Conservation (phyloP, 352 stramenopile species). For the Thalassiosira mediterranea region DNA sequence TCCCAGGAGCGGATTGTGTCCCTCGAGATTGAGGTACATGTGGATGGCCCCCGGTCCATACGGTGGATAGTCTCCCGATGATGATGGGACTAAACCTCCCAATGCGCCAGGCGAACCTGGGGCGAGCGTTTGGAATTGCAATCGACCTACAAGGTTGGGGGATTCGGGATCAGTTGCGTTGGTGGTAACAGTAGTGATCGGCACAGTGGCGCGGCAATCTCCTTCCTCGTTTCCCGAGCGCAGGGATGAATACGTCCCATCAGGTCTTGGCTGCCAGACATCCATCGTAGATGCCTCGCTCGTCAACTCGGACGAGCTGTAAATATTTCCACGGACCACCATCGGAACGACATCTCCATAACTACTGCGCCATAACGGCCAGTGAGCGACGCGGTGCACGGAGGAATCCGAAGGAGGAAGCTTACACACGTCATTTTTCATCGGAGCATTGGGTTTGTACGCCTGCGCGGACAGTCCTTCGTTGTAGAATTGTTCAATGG, state of each 20-base stretch:
- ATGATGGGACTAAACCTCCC: slow-evolving; percentile 52
- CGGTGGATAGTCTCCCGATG: slow-evolving; percentile 42
- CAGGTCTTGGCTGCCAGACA: slow-evolving; percentile 68
- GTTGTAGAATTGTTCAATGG: too few species aligned
- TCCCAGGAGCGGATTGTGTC: slow-evolving; percentile 44
- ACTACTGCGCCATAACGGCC: slow-evolving; percentile 40
- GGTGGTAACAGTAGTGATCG: background rate
- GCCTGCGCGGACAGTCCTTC: too few species aligned
- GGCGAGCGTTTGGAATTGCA: slow-evolving; percentile 58
- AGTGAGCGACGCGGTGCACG: slow-evolving; percentile 45
- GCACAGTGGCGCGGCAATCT: slow-evolving; percentile 61
- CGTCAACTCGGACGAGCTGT: background rate
- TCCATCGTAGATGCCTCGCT: slow-evolving; percentile 40
- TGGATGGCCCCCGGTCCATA: slow-evolving; percentile 59
- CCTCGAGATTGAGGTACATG: slow-evolving; percentile 40
- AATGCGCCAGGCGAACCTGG: slow-evolving; percentile 61
- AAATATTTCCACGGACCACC: slow-evolving; percentile 26
- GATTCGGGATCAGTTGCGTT: background rate
- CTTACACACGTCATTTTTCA: slow-evolving; percentile 43
- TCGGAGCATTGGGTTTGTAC: slow-evolving; percentile 60
- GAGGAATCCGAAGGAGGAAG: too few species aligned
- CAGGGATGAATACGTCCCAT: slow-evolving; percentile 65
- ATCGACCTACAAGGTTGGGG: slow-evolving; percentile 10
- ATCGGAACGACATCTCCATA: slow-evolving; percentile 26
- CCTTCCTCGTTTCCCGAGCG: slow-evolving; percentile 39